Evolutionary conservation across 768 basidiomycete genomes (phyloP).

Genomic region (Mycena belliarum): DNA sequence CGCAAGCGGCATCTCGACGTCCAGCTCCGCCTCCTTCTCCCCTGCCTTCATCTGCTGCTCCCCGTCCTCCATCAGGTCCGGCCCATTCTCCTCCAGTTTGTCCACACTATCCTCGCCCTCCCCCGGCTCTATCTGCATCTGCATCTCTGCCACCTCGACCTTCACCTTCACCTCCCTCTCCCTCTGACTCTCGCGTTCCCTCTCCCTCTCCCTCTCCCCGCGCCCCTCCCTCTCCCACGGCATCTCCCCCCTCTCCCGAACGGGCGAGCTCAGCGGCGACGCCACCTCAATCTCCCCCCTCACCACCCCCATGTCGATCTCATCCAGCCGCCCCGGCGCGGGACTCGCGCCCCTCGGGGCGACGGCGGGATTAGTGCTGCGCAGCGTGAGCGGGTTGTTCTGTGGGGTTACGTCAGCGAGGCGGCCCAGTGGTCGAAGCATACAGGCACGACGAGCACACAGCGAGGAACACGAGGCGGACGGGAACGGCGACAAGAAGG

Average conservation of each 20-base stretch:
- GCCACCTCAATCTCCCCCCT: not conserved
- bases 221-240: not conserved
- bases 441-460: not conserved
- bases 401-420: not conserved
- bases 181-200: not conserved
- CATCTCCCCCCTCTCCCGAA: slow-evolving; percentile 1
- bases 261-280: slow-evolving; percentile 5
- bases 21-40: not conserved
- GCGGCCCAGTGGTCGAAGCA: not conserved
- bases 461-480: not conserved
- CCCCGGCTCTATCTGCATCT: not conserved
- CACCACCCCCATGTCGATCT: slow-evolving; percentile 21
- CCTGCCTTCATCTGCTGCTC: no score
- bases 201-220: slow-evolving; percentile 4
- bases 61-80: no score
- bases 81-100: no score
- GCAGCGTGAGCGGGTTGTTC: slow-evolving; percentile 11
- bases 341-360: slow-evolving; percentile 3
- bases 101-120: no score
- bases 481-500: not conserved
- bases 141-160: not conserved
- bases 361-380: not conserved
- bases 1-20: not conserved
- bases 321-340: slow-evolving; percentile 17
- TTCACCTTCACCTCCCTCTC: not conserved